These are phyloP conservation scores for Cryptosporidium andersoni DNA, from an alignment of 169 alveolate genomes.

Conservation along the genomic window DNA sequence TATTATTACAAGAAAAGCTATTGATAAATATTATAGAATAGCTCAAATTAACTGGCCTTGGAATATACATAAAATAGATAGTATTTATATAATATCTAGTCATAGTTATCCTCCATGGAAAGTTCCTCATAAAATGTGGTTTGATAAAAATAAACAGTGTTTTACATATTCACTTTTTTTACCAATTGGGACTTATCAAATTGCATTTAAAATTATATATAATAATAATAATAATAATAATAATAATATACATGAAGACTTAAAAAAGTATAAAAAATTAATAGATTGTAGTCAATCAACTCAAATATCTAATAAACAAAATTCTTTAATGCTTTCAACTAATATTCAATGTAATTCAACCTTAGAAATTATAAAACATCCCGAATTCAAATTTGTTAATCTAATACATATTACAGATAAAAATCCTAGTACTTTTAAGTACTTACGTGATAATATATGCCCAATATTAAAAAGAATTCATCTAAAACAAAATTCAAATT, in stretches of 20 bases:
- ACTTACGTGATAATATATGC: constrained; percentile 19
- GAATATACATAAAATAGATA: constrained; percentile 19
- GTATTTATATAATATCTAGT: constrained; percentile 5
- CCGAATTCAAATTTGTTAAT: constrained; percentile 37
- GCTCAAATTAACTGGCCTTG: constrained; percentile 54
- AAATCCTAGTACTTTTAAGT: constrained; percentile 29
- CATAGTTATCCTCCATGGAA: constrained; percentile 8
- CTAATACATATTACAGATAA: not conserved
- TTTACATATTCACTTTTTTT: constrained; percentile 29
- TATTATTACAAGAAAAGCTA: constrained; percentile 5
- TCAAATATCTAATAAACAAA: no score
- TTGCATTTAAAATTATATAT: constrained; percentile 38
- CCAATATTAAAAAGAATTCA: no score
- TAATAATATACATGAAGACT: not conserved
- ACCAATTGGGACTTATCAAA: constrained; percentile 21
- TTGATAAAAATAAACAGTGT: constrained; percentile 1
- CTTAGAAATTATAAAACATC: constrained; percentile 30
- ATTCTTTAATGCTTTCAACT: no score
- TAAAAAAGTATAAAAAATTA: no score
- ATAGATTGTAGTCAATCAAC: no score
- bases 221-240: not conserved
- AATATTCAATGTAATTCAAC: constrained; percentile 34
- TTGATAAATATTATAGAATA: constrained; percentile 24
- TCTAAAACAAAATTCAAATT: no score
- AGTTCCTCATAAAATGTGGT: constrained; percentile 62